These are phyloP conservation scores for Tuber indicum DNA, from an alignment of 495 filamentous ascomycete species.

Conservation along the genomic window DNA sequence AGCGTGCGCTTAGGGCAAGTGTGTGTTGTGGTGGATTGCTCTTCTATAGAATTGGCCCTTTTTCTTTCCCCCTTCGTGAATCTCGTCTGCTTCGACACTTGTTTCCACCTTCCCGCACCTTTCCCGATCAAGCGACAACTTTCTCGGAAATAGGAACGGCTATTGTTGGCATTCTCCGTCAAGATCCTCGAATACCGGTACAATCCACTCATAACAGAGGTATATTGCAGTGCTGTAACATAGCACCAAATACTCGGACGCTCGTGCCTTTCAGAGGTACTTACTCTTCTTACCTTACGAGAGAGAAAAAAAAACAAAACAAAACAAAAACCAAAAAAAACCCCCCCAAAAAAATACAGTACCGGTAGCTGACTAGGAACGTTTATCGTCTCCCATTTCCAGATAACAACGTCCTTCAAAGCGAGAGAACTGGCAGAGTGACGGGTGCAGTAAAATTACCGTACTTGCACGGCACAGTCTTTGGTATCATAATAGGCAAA, in stretches of 20 bases:
- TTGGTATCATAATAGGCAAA: neutral
- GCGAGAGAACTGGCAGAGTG: neutral
- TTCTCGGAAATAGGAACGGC: slow-evolving; percentile 10
- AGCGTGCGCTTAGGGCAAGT: neutral
- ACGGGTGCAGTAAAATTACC: neutral
- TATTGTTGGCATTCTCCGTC: neutral
- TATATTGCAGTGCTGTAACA: neutral
- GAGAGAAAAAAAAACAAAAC: neutral
- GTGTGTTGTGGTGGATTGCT: neutral
- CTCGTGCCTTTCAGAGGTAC: neutral
- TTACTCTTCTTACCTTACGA: neutral
- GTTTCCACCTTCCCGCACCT: slow-evolving; percentile 12
- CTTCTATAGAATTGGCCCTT: neutral
- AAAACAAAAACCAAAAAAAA: neutral
- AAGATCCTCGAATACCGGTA: neutral
- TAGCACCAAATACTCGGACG: neutral
- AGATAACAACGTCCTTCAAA: neutral
- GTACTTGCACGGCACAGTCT: neutral
- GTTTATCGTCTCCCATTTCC: neutral
- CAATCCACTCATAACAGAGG: neutral
- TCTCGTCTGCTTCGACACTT: neutral
- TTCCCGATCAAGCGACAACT: slow-evolving; percentile 29
- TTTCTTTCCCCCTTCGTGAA: neutral
- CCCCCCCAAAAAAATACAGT: neutral
- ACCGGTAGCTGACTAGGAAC: neutral